Evolutionary conservation across 2,329 filamentous ascomycete genomes (phyloP), one percentile per base, ranked within the genome.

Genomic region (Arthrocladium fulminans): DNA sequence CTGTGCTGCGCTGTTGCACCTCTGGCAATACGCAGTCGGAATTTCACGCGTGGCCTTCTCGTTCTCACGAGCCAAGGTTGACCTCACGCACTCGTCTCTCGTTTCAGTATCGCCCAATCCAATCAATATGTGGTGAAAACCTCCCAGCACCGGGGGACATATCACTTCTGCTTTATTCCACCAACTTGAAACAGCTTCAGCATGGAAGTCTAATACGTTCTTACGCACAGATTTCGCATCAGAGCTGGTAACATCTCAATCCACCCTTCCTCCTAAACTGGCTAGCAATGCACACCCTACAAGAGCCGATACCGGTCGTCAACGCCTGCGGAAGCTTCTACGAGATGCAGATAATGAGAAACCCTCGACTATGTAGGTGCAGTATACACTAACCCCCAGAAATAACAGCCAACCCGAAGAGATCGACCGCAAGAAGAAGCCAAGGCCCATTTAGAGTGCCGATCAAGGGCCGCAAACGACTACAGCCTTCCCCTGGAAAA

Each of bases 401-500:
- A 13, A 30, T 32, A 20, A 6, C n/a, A 44, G 15, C n/a, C 37
- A 4, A 13, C n/a, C 24, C n/a, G 41, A 9, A 8, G 23, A 8
- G 5, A 22, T 6, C 6, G 15, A 40, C 37, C 6, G 5, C 17
- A 15, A 15, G 7, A 35, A 35, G 27, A 30, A 17, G 4, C 3
- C 23, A 32, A 20, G 15, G 20, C 12, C n/a, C 9, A 19, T 30
- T 15, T 25, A 30, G 24, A 24, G 7, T n/a, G 8, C 39, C 44
- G 13, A 12, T 47, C 44, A 20, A 20, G 32, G 5, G 49, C 57
- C 3, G 41, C 55, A 32, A 59, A 56, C 43, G 48, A 50, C 15
- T 49, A 54, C 43, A 59, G 56, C 35, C 40, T 59, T 10, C 56
- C 56, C 25, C 37, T 48, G 15, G 25, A 50, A 41, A 48, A 54